Conservation (phyloP, 768 basidiomycete species). For the Dentipellis sp. region DNA sequence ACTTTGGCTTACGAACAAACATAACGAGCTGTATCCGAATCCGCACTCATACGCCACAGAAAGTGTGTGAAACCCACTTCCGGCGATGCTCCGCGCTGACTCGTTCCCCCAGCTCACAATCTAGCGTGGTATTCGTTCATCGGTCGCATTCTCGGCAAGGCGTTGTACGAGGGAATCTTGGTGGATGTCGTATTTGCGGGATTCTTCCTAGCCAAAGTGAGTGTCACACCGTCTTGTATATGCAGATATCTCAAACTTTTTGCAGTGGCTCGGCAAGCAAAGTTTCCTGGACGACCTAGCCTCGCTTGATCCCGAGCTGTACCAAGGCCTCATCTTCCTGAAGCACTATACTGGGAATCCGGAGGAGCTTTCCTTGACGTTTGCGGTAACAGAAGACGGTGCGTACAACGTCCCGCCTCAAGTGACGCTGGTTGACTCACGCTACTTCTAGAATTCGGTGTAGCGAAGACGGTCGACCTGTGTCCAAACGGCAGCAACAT, state of each 20-base stretch:
- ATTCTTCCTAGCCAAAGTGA: conserved; percentile 86
- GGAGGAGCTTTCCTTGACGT: conserved; percentile 86
- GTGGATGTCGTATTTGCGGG: conserved; percentile 92
- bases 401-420: conserved; percentile 14
- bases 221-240: conserved; percentile 2
- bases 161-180: conserved; percentile 92
- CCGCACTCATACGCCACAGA: conserved; percentile 89
- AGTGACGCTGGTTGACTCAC: background rate
- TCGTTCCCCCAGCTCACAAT: conserved; percentile 50
- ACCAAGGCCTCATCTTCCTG: conserved; percentile 84
- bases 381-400: conserved; percentile 85
- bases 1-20: conserved; percentile 83
- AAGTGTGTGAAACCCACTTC: conserved; percentile 33
- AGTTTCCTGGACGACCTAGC: conserved; percentile 89
- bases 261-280: conserved; percentile 84
- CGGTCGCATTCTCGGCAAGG: conserved; percentile 90
- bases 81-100: background rate
- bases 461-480: conserved; percentile 66
- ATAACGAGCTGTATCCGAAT: conserved; percentile 93
- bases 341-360: conserved; percentile 85
- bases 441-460: conserved; percentile 64
- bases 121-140: conserved; percentile 91
- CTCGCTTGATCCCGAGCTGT: conserved; percentile 87
- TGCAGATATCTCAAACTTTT: background rate
- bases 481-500: conserved; percentile 76